Percentiles rank a stretch among this genome's conserved stretches.
Evolutionary conservation across 2,329 filamentous ascomycete species (phyloP).

Genomic region (Trichocomaceae sp.): DNA sequence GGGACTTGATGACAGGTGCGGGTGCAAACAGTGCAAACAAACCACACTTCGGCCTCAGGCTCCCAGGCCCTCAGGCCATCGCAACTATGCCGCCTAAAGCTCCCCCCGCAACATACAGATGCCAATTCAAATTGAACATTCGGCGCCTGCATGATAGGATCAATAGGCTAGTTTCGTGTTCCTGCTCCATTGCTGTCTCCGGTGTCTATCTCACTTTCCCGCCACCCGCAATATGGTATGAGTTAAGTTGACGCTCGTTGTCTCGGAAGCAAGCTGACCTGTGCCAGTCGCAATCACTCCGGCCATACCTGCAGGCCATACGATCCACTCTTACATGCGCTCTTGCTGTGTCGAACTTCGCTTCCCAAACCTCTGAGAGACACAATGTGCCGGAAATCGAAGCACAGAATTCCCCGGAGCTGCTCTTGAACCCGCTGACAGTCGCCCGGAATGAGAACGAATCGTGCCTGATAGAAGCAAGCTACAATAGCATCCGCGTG

Average conservation of each 20-base stretch:
- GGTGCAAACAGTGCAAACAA: slow-evolving; percentile 32
- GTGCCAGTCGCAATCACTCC: slow-evolving; percentile 81
- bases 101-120: slow-evolving; percentile 7
- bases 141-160: neutral
- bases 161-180: neutral
- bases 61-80: too few relatives aligned
- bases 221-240: slow-evolving; percentile 7
- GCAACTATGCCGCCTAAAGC: slow-evolving; percentile 8
- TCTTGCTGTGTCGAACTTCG: slow-evolving; percentile 92
- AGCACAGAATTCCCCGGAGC: slow-evolving; percentile 84
- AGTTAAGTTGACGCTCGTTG: neutral
- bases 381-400: slow-evolving; percentile 99
- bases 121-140: neutral
- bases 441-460: slow-evolving; percentile 96
- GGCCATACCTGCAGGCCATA: slow-evolving; percentile 93
- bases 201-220: neutral
- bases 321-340: slow-evolving; percentile 90
- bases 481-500: slow-evolving; percentile 92
- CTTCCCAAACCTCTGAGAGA: slow-evolving; percentile 89
- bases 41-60: slow-evolving; percentile 18
- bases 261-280: neutral
- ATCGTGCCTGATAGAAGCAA: slow-evolving; percentile 65
- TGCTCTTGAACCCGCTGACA: slow-evolving; percentile 82
- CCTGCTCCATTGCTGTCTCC: neutral
- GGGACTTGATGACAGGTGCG: slow-evolving; percentile 5